Percentiles rank a stretch among this genome's conserved stretches.
phyloP scores from a whole-genome alignment of 208 protist species.

The Giardia duodenalis region DNA sequence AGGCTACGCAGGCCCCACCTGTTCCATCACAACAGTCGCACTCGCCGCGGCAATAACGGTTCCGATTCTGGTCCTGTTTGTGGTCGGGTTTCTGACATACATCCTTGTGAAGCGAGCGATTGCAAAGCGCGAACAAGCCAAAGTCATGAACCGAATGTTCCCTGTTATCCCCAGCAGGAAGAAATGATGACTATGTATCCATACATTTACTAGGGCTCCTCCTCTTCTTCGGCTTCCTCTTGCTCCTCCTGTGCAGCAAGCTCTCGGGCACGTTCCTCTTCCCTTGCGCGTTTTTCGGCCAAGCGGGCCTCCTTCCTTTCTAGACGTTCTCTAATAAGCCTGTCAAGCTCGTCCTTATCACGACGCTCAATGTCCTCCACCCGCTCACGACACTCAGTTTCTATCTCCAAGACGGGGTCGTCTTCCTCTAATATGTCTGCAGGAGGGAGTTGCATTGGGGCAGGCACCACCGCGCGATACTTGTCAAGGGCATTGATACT shows the following conservation, averaged over 20 bases:
- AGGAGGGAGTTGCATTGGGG: neutral
- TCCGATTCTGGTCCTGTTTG: too few relatives aligned
- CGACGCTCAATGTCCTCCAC: neutral
- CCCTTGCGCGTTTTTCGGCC: neutral
- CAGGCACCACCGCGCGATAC: neutral
- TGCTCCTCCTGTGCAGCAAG: neutral
- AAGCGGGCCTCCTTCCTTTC: neutral
- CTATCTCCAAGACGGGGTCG: neutral
- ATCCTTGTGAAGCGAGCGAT: too few relatives aligned
- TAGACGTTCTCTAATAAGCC: neutral
- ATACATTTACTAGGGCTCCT: too few relatives aligned
- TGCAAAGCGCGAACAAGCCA: too few relatives aligned
- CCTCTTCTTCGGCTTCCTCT: conserved; percentile 13
- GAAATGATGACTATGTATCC: too few relatives aligned
- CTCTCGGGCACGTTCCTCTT: neutral
- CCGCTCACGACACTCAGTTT: neutral
- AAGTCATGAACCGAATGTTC: too few relatives aligned
- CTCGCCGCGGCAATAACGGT: too few relatives aligned
- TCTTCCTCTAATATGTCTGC: neutral
- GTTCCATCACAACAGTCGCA: too few relatives aligned
- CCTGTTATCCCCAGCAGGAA: too few relatives aligned
- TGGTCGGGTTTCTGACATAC: too few relatives aligned
- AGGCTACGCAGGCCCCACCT: too few relatives aligned
- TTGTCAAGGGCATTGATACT: neutral
- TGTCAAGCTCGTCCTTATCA: neutral